phyloP scores from a whole-genome alignment of 2,329 filamentous ascomycete species.

The Aspergillus ruber region DNA sequence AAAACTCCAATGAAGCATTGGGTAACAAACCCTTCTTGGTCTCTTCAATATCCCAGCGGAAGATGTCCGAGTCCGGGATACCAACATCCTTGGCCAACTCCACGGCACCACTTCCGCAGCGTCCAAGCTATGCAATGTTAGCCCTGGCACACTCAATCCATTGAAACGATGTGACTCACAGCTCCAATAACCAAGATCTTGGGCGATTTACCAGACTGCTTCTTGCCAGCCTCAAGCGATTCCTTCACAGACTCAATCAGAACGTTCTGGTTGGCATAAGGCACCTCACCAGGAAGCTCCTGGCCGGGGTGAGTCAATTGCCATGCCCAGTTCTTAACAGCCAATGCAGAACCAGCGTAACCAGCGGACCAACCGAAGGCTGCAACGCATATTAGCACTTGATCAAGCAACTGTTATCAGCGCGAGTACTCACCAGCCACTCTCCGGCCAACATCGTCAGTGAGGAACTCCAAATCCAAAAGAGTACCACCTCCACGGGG shows the following conservation, averaged over 20 bases:
- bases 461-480: constrained; percentile 81
- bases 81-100: constrained; percentile 72
- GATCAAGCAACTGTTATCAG: not conserved
- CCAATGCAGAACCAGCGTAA: constrained; percentile 65
- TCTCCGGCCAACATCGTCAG: constrained; percentile 61
- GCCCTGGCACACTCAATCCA: not conserved
- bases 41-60: constrained; percentile 73
- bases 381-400: not conserved
- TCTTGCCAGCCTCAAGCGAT: constrained; percentile 59
- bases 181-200: constrained; percentile 78
- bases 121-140: constrained; percentile 32
- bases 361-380: constrained; percentile 62
- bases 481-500: constrained; percentile 68
- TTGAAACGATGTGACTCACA: constrained; percentile 29
- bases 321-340: constrained; percentile 74
- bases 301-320: constrained; percentile 66
- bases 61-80: constrained; percentile 61
- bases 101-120: constrained; percentile 79
- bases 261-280: constrained; percentile 61
- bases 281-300: constrained; percentile 56
- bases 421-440: constrained; percentile 29
- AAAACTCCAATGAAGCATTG: not conserved
- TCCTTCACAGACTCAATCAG: constrained; percentile 70
- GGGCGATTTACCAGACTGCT: constrained; percentile 62
- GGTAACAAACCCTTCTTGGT: constrained; percentile 53